phyloP scores from a whole-genome alignment of 2,329 filamentous ascomycete species.

The Aspergillus caelatus region DNA sequence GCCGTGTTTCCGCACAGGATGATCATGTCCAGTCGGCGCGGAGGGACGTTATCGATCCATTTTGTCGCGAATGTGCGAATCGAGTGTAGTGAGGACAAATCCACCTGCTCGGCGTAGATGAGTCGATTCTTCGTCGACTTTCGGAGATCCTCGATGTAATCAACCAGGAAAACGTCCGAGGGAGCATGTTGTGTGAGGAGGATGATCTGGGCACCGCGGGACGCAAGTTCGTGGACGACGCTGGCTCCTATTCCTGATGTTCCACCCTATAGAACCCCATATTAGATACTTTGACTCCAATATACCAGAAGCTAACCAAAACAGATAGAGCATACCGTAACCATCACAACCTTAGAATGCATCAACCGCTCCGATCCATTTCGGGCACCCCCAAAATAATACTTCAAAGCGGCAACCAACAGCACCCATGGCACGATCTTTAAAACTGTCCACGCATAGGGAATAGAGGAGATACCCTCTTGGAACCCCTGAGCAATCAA shows the following conservation, averaged over 20 bases:
- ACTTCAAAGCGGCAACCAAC: constrained; percentile 65
- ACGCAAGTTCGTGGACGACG: constrained; percentile 73
- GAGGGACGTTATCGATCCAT: constrained; percentile 95
- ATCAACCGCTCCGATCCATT: constrained; percentile 80
- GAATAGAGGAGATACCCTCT: constrained; percentile 58
- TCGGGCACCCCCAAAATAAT: constrained; percentile 73
- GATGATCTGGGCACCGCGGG: constrained; percentile 84
- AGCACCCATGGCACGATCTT: constrained; percentile 56
- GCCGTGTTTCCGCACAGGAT: constrained; percentile 82
- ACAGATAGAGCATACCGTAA: constrained; percentile 66
- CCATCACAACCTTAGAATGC: constrained; percentile 90
- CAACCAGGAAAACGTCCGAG: constrained; percentile 83
- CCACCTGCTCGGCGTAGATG: constrained; percentile 93
- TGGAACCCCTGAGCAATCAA: constrained; percentile 57
- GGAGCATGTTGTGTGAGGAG: constrained; percentile 82
- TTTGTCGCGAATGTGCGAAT: constrained; percentile 92
- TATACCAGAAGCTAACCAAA: not conserved
- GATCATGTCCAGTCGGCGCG: constrained; percentile 85
- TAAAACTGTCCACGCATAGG: constrained; percentile 56
- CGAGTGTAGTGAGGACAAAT: constrained; percentile 84
- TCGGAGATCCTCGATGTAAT: constrained; percentile 89
- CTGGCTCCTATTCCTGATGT: constrained; percentile 89
- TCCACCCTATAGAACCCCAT: constrained; percentile 62
- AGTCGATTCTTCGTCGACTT: constrained; percentile 76
- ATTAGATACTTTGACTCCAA: no score